These are phyloP conservation scores for Acrocalymma vagum DNA, from an alignment of 2,329 filamentous ascomycete species.

Conservation along the genomic window DNA sequence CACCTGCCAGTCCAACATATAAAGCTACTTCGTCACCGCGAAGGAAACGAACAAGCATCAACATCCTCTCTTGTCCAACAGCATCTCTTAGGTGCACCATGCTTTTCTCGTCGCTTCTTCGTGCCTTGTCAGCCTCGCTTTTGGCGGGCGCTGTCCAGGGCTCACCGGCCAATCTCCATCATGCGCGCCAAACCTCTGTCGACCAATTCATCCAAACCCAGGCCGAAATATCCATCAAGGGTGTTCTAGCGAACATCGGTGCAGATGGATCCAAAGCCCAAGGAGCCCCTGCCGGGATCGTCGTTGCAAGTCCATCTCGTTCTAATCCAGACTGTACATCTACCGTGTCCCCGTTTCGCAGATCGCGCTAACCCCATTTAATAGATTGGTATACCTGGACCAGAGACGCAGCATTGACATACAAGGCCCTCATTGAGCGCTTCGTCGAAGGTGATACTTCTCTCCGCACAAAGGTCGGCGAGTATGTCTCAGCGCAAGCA, in stretches of 20 bases:
- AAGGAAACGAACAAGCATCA: slow-evolving; percentile 5
- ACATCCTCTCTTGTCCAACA: slow-evolving; percentile 1
- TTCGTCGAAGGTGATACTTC: slow-evolving; percentile 68
- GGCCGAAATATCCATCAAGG: slow-evolving; percentile 58
- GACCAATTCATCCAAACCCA: slow-evolving; percentile 53
- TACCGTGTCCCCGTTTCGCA: neutral
- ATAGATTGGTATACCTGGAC: slow-evolving; percentile 83
- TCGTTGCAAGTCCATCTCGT: slow-evolving; percentile 66
- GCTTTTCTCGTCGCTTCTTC: slow-evolving; percentile 22
- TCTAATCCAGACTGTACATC: slow-evolving; percentile 60
- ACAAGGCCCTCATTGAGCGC: slow-evolving; percentile 74
- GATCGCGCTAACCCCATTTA: neutral
- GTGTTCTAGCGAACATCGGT: slow-evolving; percentile 65
- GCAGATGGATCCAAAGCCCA: slow-evolving; percentile 57
- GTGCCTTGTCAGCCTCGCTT: slow-evolving; percentile 22
- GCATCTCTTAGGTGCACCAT: slow-evolving; percentile 13
- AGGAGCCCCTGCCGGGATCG: slow-evolving; percentile 59
- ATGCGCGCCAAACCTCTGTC: slow-evolving; percentile 18
- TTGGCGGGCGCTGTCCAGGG: slow-evolving; percentile 14
- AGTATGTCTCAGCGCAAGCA: slow-evolving; percentile 74
- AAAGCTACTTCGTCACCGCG: slow-evolving; percentile 6
- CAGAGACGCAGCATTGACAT: slow-evolving; percentile 74
- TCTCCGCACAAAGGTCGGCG: slow-evolving; percentile 69
- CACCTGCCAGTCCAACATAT: too few relatives aligned
- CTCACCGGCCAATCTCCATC: slow-evolving; percentile 14